These are phyloP conservation scores for Cicer arietinum DNA, from an alignment of 306 rosid species.

Conservation along the genomic window DNA sequence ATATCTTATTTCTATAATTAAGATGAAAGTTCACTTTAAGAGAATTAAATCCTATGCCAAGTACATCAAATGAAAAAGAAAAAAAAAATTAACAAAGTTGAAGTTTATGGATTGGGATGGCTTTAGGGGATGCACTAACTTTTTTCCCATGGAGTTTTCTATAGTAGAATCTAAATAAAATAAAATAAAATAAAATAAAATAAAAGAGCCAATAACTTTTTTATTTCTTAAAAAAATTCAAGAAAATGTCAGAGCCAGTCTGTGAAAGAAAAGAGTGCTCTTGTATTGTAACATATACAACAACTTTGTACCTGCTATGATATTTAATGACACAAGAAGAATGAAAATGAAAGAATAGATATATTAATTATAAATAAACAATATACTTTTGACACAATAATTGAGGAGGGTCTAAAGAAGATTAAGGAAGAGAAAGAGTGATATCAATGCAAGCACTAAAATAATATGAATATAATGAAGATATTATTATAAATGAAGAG, in stretches of 20 bases:
- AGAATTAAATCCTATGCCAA: neutral
- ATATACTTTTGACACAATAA: slow-evolving; percentile 53
- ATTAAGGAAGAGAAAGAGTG: neutral
- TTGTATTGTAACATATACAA: slow-evolving; percentile 43
- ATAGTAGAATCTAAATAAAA: slow-evolving; percentile 37
- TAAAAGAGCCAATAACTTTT: slow-evolving; percentile 26
- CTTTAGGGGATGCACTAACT: slow-evolving; percentile 31
- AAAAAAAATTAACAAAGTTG: neutral
- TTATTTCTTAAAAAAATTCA: neutral
- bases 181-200: neutral
- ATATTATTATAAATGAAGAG: slow-evolving; percentile 53
- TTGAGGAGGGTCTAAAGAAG: slow-evolving; percentile 39
- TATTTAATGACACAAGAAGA: slow-evolving; percentile 37
- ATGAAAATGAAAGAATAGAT: slow-evolving; percentile 34
- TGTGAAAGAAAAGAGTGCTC: slow-evolving; percentile 45
- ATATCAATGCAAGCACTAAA: slow-evolving; percentile 38
- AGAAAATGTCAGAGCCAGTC: slow-evolving; percentile 36
- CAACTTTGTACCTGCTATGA: slow-evolving; percentile 46
- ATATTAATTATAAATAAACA: slow-evolving; percentile 14
- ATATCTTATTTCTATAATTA: too few relatives aligned
- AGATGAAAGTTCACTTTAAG: neutral
- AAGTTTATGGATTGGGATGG: slow-evolving; percentile 16
- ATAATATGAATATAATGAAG: slow-evolving; percentile 55
- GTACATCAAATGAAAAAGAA: neutral
- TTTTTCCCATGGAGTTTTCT: slow-evolving; percentile 37